Conservation (phyloP, 192 early-diverging fungal species). For the Geranomyces michiganensis region DNA sequence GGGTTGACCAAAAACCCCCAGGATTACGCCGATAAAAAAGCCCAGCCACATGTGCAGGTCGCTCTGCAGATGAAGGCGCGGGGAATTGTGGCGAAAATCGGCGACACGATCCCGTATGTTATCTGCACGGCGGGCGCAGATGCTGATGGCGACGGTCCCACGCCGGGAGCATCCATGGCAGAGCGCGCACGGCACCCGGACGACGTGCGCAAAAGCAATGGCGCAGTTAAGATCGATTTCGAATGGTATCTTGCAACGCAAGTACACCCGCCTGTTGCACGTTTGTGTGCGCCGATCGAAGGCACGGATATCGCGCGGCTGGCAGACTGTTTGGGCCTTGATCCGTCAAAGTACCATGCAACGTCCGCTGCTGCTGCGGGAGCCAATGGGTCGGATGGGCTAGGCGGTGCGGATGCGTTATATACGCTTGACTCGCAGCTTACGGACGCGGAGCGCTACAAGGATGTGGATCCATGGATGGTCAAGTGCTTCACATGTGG, state of each 20-base stretch:
- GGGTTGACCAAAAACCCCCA: slow-evolving; percentile 89
- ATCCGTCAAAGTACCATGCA: slow-evolving; percentile 60
- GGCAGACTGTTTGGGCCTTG: slow-evolving; percentile 83
- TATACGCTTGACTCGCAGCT: slow-evolving; percentile 79
- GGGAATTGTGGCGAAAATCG: slow-evolving; percentile 68
- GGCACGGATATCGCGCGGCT: slow-evolving; percentile 77
- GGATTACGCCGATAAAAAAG: slow-evolving; percentile 83
- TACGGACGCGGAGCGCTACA: slow-evolving; percentile 73
- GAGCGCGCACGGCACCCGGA: slow-evolving; percentile 83
- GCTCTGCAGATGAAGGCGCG: slow-evolving; percentile 77
- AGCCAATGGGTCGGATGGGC: background rate
- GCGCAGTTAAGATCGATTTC: slow-evolving; percentile 55
- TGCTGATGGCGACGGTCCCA: slow-evolving; percentile 32
- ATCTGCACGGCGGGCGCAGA: slow-evolving; percentile 59
- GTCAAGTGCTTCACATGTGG: slow-evolving; percentile 67
- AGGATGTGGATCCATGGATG: slow-evolving; percentile 67
- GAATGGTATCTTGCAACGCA: slow-evolving; percentile 96
- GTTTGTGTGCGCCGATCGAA: slow-evolving; percentile 83
- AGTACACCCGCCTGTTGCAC: slow-evolving; percentile 82
- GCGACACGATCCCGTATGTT: slow-evolving; percentile 94
- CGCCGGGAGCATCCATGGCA: slow-evolving; percentile 53
- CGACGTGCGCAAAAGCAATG: slow-evolving; percentile 61
- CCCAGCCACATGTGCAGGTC: slow-evolving; percentile 95
- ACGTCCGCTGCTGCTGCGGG: background rate
- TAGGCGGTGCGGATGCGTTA: slow-evolving; percentile 54